Evolutionary conservation across 768 basidiomycete species (phyloP).

Genomic region (Lentinus tigrinus): DNA sequence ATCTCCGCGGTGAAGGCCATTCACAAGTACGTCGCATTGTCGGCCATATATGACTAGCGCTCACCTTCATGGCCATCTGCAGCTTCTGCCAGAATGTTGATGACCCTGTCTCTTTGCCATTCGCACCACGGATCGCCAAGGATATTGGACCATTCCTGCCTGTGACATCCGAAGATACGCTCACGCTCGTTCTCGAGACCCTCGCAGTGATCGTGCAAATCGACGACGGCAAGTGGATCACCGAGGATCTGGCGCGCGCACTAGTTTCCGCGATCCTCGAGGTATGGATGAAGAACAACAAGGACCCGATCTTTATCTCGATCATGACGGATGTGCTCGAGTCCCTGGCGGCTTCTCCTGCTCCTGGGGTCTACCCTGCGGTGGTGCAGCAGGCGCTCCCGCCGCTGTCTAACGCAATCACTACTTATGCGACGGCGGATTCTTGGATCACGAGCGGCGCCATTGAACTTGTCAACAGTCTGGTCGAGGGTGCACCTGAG

Average conservation of each 20-base stretch:
- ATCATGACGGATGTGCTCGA: conserved; percentile 80
- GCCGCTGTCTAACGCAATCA: conserved; percentile 63
- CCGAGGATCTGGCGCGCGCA: conserved; percentile 59
- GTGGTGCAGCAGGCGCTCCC: conserved; percentile 78
- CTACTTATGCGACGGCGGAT: conserved; percentile 55
- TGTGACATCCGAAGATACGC: conserved; percentile 80
- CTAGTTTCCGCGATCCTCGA: conserved; percentile 69
- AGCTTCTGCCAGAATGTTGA: conserved; percentile 73
- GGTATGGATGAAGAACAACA: conserved; percentile 85
- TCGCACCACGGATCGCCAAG: conserved; percentile 72
- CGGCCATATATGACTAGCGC: too few relatives aligned
- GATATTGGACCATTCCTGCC: conserved; percentile 83
- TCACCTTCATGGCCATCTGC: too few relatives aligned
- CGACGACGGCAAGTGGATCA: conserved; percentile 71
- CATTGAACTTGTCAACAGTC: conserved; percentile 74
- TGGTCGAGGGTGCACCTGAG: conserved; percentile 64
- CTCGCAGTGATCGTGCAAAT: conserved; percentile 77
- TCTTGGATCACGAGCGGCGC: conserved; percentile 79
- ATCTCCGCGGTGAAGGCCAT: conserved; percentile 92
- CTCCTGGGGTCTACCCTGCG: conserved; percentile 62
- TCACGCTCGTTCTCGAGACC: conserved; percentile 85
- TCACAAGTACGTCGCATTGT: conserved; percentile 68
- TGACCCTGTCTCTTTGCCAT: conserved; percentile 55
- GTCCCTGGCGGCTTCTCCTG: conserved; percentile 61
- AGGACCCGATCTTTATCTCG: conserved; percentile 89